A percentile compares a stretch with the other conserved stretches of the same genome.
Conservation (phyloP, 176 grass and related monocot genomes). For the Rhynchospora tenuis region DNA sequence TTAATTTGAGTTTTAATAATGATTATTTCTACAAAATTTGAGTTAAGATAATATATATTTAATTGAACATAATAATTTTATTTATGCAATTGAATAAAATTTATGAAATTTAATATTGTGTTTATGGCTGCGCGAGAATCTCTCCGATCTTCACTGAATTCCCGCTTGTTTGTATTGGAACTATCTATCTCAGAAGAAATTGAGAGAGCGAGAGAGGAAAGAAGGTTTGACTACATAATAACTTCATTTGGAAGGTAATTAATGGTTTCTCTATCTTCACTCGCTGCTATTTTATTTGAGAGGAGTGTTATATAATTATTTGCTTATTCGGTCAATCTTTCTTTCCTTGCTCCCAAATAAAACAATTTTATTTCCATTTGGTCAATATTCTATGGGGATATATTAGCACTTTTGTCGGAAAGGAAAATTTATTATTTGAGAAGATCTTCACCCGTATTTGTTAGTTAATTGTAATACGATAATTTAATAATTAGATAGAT, state of each 20-base stretch:
- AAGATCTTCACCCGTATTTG: not conserved
- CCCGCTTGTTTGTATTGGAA: not conserved
- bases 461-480: not conserved
- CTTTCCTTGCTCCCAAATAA: not conserved
- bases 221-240: not conserved
- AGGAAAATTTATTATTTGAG: not conserved
- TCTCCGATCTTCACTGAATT: not conserved
- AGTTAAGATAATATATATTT: too few relatives aligned
- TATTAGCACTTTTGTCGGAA: not conserved
- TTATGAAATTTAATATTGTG: too few relatives aligned
- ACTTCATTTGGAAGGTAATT: not conserved
- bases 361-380: not conserved
- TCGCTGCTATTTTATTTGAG: not conserved
- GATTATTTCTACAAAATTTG: too few relatives aligned
- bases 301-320: not conserved
- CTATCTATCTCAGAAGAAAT: not conserved
- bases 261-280: too few relatives aligned
- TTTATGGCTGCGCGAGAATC: conserved; percentile 18
- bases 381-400: not conserved
- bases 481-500: not conserved
- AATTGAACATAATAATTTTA: too few relatives aligned
- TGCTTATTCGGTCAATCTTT: conserved; percentile 2
- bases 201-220: not conserved
- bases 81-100: too few relatives aligned
- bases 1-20: too few relatives aligned